Base-by-base conservation (phyloP, 164 flowering plant species). In the Stephania cephalantha region DNA sequence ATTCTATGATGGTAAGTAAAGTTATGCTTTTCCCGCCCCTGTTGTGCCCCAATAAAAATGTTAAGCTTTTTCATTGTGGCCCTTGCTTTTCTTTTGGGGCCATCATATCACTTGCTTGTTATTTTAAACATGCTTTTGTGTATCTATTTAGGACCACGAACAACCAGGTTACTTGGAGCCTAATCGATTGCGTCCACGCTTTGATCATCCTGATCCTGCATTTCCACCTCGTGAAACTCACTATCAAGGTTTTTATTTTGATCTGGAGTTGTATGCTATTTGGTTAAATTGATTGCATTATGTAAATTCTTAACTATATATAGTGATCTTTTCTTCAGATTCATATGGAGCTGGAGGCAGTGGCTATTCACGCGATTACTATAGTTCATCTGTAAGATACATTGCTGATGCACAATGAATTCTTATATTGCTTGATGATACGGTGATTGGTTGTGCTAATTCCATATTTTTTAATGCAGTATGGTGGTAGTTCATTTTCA, bases 111-210 rank as follows among this genome's bases (percentile, higher is more conserved):
- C 13, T 65, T 50, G n/a, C 71, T 72, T 61, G 11, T 63, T 73
- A 44, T 53, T 53, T 46, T 45, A 31, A 46, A 45, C 44, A 65
- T 66, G 46, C 25, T 58, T 50, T 58, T 71, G 44, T 30, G 10
- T 71, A 13, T 68, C 73, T 76, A 31, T 78, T 76, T 75, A 87
- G 89, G 87, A 85, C 35, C 86, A 78, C 66, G 89, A 88, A 70
- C 84, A 88, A 70, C 84, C 89, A 75, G 86, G 83, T 68, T 86
- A 83, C 68, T 53, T 80, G 73, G 93, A 87, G 79, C 86, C 88
- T 64, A 84, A 85, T 74, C 80, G 92, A 50, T 17, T 75, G 74
- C 89, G 90, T 9, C 88, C 91, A 13, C 88, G 96, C 9, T 72
- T 84, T 72, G 90, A 88, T 80, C 77, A 86, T 71, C 46, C 88